These are phyloP conservation scores for Saccharomyces pastorianus DNA, from an alignment of 1,139 yeast species.

Conservation along the genomic window DNA sequence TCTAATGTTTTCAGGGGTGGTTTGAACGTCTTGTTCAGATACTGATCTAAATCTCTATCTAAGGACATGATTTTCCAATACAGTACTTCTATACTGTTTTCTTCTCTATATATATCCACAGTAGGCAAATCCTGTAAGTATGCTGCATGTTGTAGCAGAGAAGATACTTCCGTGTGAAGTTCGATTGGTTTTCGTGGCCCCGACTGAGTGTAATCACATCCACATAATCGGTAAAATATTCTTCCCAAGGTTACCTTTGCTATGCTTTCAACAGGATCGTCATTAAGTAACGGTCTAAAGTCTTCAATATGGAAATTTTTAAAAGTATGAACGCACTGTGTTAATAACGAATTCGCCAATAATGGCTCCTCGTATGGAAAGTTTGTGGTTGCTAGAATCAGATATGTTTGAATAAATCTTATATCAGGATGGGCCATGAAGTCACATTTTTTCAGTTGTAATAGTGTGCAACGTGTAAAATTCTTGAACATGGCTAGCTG, in stretches of 20 bases:
- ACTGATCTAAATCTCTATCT: conserved; percentile 28
- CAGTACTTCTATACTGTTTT: conserved; percentile 25
- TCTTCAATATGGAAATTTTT: conserved; percentile 20
- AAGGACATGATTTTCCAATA: conserved; percentile 28
- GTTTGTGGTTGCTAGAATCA: conserved; percentile 23
- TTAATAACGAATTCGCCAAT: conserved; percentile 16
- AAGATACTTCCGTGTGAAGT: conserved; percentile 22
- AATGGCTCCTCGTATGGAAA: conserved; percentile 12
- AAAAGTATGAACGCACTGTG: conserved; percentile 21
- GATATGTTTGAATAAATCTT: conserved; percentile 21
- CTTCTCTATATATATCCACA: conserved; percentile 24
- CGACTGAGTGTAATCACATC: conserved; percentile 23
- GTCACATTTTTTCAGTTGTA: conserved; percentile 15
- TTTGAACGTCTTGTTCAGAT: conserved; percentile 13
- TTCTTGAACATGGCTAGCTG: conserved; percentile 10
- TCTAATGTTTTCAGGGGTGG: conserved; percentile 29
- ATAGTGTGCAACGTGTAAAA: conserved; percentile 14
- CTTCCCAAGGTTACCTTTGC: conserved; percentile 22
- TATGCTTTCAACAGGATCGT: conserved; percentile 18
- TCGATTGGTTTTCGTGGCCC: conserved; percentile 19
- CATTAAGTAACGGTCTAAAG: conserved; percentile 16
- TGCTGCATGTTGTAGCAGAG: conserved; percentile 26
- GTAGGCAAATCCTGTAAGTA: conserved; percentile 21
- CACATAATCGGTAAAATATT: conserved; percentile 25
- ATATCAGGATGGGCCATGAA: conserved; percentile 23